A percentile compares a stretch with the other conserved stretches of the same genome.
These are phyloP conservation scores for Orbilia oligospora DNA, from an alignment of 2,329 filamentous ascomycete genomes.

Conservation along the genomic window DNA sequence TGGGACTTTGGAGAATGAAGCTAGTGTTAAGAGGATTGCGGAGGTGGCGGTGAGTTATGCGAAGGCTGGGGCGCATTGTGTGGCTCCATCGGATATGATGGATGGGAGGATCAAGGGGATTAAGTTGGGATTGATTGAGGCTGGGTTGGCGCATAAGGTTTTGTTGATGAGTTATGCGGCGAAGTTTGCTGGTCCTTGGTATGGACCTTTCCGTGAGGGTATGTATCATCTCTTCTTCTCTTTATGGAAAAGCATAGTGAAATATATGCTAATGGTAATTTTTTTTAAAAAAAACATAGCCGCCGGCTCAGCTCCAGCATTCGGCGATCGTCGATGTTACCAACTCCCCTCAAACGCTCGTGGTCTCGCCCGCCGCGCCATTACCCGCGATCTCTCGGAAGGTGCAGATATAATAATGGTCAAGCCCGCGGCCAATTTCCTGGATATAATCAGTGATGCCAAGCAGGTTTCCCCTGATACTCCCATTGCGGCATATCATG, in stretches of 20 bases:
- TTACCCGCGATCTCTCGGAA: constrained; percentile 89
- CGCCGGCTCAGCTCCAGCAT: constrained; percentile 88
- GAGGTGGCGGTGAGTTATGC: constrained; percentile 99
- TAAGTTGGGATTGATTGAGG: constrained; percentile 96
- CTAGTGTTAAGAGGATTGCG: constrained; percentile 93
- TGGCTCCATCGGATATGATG: constrained; percentile 98
- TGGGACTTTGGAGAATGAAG: constrained; percentile 89
- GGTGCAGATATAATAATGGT: constrained; percentile 99
- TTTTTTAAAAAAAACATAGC: constrained; percentile 66
- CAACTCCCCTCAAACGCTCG: constrained; percentile 93
- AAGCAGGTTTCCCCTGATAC: constrained; percentile 93
- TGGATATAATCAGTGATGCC: constrained; percentile 97
- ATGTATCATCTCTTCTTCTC: too few species aligned
- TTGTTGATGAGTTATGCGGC: constrained; percentile 98
- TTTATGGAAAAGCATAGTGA: too few species aligned
- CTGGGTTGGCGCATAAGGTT: constrained; percentile 90
- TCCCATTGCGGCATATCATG: constrained; percentile 95
- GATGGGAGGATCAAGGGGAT: constrained; percentile 97
- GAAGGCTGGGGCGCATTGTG: constrained; percentile 94
- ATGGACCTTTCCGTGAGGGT: constrained; percentile 94
- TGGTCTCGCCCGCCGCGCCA: constrained; percentile 90
- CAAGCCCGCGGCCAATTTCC: constrained; percentile 93
- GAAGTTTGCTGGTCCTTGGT: constrained; percentile 96
- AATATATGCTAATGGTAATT: constrained; percentile 5
- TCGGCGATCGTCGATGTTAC: constrained; percentile 96